These are phyloP conservation scores for Solanum stenotomum DNA, from an alignment of 257 asterid genomes.

Conservation along the genomic window DNA sequence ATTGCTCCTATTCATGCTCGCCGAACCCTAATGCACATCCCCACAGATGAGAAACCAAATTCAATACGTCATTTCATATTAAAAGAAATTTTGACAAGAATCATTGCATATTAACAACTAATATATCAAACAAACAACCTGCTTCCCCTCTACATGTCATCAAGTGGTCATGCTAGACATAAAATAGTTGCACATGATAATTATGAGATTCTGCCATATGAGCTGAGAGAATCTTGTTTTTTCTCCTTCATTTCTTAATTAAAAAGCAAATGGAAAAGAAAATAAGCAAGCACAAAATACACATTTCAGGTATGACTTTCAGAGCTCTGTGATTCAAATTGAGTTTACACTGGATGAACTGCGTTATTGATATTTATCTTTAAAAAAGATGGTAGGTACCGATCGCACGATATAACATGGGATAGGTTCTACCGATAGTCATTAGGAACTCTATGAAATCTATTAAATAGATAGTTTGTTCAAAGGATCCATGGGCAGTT, in stretches of 20 bases:
- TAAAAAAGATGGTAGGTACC: background rate
- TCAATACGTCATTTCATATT: background rate
- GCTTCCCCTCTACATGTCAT: background rate
- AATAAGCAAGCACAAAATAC: background rate
- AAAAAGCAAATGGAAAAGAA: background rate
- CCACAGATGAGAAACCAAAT: background rate
- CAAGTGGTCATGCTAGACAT: background rate
- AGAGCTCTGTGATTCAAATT: background rate
- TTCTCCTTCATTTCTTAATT: background rate
- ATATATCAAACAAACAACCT: background rate
- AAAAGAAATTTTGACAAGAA: background rate
- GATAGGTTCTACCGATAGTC: background rate
- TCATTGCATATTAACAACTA: background rate
- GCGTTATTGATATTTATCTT: background rate
- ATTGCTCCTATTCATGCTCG: slow-evolving; percentile 36
- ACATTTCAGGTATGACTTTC: background rate
- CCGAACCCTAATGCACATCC: slow-evolving; percentile 49
- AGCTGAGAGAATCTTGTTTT: background rate
- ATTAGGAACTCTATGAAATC: background rate
- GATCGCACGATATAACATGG: background rate
- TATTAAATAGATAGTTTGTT: background rate
- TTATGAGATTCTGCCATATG: background rate
- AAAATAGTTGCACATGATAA: background rate
- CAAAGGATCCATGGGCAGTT: background rate
- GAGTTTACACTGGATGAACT: background rate